Evolutionary conservation across 192 early-diverging fungal species (phyloP).

Genomic region (Linnemannia zychae): DNA sequence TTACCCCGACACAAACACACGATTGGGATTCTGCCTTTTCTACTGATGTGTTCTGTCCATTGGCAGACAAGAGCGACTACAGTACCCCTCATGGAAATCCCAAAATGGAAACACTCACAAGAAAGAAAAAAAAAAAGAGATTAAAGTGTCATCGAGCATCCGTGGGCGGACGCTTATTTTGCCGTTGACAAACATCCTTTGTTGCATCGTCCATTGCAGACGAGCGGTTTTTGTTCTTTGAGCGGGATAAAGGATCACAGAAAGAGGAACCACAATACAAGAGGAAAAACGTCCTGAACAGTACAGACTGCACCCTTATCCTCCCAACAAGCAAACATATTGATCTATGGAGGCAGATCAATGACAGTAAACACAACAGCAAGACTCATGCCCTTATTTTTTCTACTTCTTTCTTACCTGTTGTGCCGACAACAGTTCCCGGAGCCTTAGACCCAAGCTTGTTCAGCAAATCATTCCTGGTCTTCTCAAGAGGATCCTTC

Average conservation of each 20-base stretch:
- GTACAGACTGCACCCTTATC: neutral
- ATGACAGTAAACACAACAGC: neutral
- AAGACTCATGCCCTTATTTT: neutral
- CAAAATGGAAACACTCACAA: neutral
- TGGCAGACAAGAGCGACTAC: slow-evolving; percentile 28
- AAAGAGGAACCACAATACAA: neutral
- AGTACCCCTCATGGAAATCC: neutral
- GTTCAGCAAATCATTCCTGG: slow-evolving; percentile 36
- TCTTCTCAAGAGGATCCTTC: slow-evolving; percentile 33
- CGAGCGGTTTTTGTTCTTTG: too few species aligned
- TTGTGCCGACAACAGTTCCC: slow-evolving; percentile 27
- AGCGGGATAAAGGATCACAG: neutral
- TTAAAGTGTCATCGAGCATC: slow-evolving; percentile 2
- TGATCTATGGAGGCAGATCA: too few species aligned
- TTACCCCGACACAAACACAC: neutral
- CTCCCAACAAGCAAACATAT: too few species aligned
- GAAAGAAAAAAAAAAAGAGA: neutral
- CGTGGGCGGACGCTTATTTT: neutral
- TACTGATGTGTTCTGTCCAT: neutral
- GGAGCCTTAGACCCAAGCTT: slow-evolving; percentile 42
- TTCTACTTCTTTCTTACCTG: slow-evolving; percentile 14
- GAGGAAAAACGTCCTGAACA: neutral
- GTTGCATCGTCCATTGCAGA: neutral
- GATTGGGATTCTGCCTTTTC: neutral
- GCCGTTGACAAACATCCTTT: neutral